These are phyloP conservation scores for Mycena rosella DNA, from an alignment of 768 basidiomycete species.

Conservation along the genomic window DNA sequence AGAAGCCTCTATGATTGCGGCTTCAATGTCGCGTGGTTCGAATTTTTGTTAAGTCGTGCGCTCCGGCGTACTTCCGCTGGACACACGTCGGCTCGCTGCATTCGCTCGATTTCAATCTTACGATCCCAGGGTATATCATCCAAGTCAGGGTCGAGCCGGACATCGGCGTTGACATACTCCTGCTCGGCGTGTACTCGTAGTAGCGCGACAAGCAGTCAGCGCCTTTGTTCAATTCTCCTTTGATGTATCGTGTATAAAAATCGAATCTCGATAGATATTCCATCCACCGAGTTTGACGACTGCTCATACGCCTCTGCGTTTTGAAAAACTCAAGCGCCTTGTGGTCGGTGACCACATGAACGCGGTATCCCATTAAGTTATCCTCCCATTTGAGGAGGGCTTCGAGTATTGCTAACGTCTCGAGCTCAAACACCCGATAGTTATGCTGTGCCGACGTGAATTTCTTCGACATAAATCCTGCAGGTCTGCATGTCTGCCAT, in stretches of 20 bases:
- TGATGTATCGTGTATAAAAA: background rate
- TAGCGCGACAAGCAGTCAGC: background rate
- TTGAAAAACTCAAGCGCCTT: background rate
- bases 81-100: background rate
- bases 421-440: no score
- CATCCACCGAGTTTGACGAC: background rate
- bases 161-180: background rate
- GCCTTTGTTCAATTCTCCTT: no score
- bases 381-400: no score
- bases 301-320: background rate
- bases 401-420: no score
- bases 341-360: background rate
- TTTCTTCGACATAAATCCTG: background rate
- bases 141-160: background rate
- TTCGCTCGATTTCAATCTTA: no score
- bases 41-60: background rate
- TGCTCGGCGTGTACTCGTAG: background rate
- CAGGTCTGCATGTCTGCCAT: background rate
- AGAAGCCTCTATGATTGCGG: background rate
- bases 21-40: background rate
- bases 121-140: background rate
- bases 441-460: background rate
- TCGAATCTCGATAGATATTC: background rate
- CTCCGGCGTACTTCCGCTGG: background rate
- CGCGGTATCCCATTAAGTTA: background rate